Conservation (phyloP, 2,329 filamentous ascomycete species). For the Aspergillus nomiae region DNA sequence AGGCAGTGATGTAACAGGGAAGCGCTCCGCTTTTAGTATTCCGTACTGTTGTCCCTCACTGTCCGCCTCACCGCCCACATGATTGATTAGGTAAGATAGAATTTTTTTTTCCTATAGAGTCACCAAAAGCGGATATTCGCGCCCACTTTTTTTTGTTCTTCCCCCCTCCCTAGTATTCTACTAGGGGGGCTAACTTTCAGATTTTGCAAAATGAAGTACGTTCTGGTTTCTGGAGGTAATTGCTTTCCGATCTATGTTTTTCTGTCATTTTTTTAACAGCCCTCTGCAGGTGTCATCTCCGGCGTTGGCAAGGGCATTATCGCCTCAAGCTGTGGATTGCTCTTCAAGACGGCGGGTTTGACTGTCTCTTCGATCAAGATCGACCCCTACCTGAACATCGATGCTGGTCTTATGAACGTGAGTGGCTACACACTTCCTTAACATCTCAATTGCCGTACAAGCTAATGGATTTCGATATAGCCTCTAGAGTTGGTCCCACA, state of each 20-base stretch:
- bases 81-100: background rate
- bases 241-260: conserved; percentile 14
- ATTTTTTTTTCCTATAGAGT: conserved; percentile 12
- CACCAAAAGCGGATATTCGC: conserved; percentile 4
- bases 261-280: conserved; percentile 1
- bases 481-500: conserved; percentile 15
- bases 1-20: background rate
- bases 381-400: conserved; percentile 74
- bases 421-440: conserved; percentile 40
- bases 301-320: conserved; percentile 66
- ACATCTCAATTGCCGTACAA: conserved; percentile 23
- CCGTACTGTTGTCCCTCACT: background rate
- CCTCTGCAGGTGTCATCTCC: conserved; percentile 46
- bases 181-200: conserved; percentile 20
- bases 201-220: conserved; percentile 70
- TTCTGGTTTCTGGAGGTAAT: conserved; percentile 76
- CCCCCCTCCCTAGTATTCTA: conserved; percentile 20
- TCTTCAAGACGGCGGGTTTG: conserved; percentile 33
- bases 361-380: conserved; percentile 37
- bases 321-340: conserved; percentile 51
- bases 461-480: conserved; percentile 10
- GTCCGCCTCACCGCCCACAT: background rate
- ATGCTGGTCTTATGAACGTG: conserved; percentile 71
- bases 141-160: conserved; percentile 18
- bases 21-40: background rate